Evolutionary conservation across 73 alveolate species (phyloP).

Genomic region (Paramecium pentaurelia): DNA sequence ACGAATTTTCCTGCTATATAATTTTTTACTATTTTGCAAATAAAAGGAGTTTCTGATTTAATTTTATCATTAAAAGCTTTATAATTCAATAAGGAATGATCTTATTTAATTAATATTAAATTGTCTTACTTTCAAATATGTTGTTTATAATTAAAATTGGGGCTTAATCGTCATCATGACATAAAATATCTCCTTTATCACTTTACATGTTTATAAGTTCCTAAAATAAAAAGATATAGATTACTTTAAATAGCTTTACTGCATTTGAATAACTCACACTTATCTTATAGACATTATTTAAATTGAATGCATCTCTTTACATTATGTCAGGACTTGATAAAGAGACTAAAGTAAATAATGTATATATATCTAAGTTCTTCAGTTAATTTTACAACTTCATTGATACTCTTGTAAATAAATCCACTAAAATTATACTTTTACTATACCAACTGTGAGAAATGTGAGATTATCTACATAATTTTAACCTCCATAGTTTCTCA

Average conservation of each 20-base stretch:
- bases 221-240: neutral
- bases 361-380: neutral
- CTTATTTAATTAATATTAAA: neutral
- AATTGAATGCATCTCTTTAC: neutral
- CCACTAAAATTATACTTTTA: neutral
- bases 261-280: conserved; percentile 3
- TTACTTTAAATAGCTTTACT: conserved; percentile 3
- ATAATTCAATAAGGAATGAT: neutral
- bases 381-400: neutral
- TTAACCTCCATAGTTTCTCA: neutral
- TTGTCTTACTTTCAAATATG: conserved; percentile 4
- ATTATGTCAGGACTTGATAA: neutral
- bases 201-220: conserved; percentile 19
- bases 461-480: neutral
- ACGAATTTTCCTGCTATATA: conserved; percentile 2
- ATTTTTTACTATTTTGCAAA: neutral
- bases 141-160: conserved; percentile 10
- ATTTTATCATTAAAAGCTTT: neutral
- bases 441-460: neutral
- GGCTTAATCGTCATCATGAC: conserved; percentile 35
- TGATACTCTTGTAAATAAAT: conserved; percentile 15
- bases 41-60: neutral
- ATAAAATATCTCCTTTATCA: conserved; percentile 22
- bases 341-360: neutral
- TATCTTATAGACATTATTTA: neutral